These are phyloP conservation scores for Didymella lethalis DNA, from an alignment of 2,329 filamentous ascomycete genomes.

Conservation along the genomic window DNA sequence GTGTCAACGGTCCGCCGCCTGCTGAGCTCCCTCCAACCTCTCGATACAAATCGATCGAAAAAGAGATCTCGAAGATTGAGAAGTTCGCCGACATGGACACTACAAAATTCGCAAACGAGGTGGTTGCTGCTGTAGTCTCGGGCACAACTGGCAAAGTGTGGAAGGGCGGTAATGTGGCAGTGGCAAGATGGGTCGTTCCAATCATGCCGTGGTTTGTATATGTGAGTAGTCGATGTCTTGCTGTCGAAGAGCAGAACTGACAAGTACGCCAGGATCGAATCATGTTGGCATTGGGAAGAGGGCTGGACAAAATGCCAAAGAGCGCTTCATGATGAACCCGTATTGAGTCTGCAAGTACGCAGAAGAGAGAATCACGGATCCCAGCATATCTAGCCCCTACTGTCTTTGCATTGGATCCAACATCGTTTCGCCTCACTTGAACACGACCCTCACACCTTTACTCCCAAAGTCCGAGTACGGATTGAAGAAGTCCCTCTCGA, in stretches of 20 bases:
- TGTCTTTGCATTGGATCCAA: too few relatives aligned
- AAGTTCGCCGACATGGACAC: not conserved
- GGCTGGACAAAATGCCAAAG: not conserved
- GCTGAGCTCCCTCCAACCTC: not conserved
- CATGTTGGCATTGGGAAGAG: not conserved
- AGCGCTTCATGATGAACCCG: not conserved
- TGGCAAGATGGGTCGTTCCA: not conserved
- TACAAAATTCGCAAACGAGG: not conserved
- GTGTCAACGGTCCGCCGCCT: not conserved
- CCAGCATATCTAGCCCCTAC: not conserved
- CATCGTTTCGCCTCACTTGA: not conserved
- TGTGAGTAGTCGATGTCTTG: not conserved
- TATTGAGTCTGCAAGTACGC: not conserved
- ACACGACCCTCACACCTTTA: not conserved
- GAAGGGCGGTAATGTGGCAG: not conserved
- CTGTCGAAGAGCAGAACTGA: not conserved
- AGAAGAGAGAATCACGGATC: not conserved
- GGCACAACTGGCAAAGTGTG: not conserved
- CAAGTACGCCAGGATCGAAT: not conserved
- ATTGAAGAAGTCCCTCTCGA: conserved; percentile 38
- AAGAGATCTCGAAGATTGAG: not conserved
- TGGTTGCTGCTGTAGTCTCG: not conserved
- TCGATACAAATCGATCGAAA: not conserved
- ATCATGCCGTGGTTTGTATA: not conserved
- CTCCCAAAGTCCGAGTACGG: conserved; percentile 15